Evolutionary conservation across 768 basidiomycete genomes (phyloP), one percentile per base, ranked within the genome.

Genomic region (Trichaptum fuscoviolaceum): DNA sequence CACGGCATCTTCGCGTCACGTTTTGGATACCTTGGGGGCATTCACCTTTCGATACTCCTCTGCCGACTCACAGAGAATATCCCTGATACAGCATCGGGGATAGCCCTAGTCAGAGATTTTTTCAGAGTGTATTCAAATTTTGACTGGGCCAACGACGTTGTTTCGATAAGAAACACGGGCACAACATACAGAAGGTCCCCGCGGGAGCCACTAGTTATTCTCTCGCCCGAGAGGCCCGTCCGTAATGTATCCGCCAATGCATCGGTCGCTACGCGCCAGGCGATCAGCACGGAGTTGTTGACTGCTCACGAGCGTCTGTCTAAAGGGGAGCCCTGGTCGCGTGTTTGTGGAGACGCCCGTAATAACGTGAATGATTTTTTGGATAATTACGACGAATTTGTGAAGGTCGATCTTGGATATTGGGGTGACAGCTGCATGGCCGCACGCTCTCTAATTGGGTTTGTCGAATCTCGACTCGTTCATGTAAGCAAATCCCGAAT

Each of bases 21-120:
- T 4, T 69, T 70, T 57, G 72, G 72, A 1, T 73, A 70, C 60
- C 68, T 73, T 5, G 72, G 72, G 8, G 72, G 72, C n/a, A 67
- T 73, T 42, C 72, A 73, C 64, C 34, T 73, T 12, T 67, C 72
- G 12, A 60, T 73, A 17, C 65, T 73, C 9, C 65, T 73, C 18
- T 60, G 66, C 23, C 68, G 68, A 18, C 57, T 71, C 20, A 57
- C 66, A 7, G 34, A 68, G 6, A 27, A 23, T 5, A 63, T 64
- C 5, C 63, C 66, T 7, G 57, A 30, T 15, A 25, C 26, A 3
- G 63, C 62, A 2, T 57, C 65, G 12, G 66, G 71, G 23, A 57
- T 59, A 27, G 67, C 71, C 24, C 69, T 73, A 0, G 68, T 73
- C 0, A 64, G 63, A 15, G 58, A 60, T 26, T 73, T 73, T 63